Evolutionary conservation across 371 early-diverging fungal genomes (phyloP).

Genomic region (Parasitella parasitica): DNA sequence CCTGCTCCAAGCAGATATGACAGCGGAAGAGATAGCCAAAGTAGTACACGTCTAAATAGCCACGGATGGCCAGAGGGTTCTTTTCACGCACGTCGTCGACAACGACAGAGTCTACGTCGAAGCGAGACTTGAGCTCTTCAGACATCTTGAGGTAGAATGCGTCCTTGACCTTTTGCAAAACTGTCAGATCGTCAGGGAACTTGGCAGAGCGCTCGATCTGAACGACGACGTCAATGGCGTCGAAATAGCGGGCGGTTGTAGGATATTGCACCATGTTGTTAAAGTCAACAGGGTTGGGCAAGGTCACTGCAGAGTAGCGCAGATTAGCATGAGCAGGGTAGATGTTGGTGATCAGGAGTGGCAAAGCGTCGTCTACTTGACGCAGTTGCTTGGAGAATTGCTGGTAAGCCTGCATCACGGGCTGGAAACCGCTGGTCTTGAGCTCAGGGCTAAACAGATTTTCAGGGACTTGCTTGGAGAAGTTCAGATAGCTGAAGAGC

Average conservation of each 20-base stretch:
- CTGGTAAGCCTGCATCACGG: conserved; percentile 69
- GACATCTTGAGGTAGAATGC: conserved; percentile 81
- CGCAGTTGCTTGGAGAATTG: conserved; percentile 68
- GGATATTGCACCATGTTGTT: conserved; percentile 40
- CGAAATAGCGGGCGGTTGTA: conserved; percentile 62
- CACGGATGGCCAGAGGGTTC: conserved; percentile 49
- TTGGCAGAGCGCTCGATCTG: conserved; percentile 81
- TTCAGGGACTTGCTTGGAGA: conserved; percentile 47
- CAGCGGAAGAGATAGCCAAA: conserved; percentile 76
- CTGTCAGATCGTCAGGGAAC: conserved; percentile 89
- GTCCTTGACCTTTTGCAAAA: conserved; percentile 87
- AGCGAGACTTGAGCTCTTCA: conserved; percentile 45
- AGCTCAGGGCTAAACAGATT: conserved; percentile 51
- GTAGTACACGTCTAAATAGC: conserved; percentile 70
- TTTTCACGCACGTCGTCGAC: conserved; percentile 47
- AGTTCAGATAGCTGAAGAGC: conserved; percentile 57
- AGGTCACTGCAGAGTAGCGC: conserved; percentile 73
- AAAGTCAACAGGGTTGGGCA: conserved; percentile 76
- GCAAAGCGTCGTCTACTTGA: conserved; percentile 69
- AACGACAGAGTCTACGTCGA: conserved; percentile 34
- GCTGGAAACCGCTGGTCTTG: conserved; percentile 64
- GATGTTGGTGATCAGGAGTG: conserved; percentile 73
- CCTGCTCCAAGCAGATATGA: conserved; percentile 71
- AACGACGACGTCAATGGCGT: conserved; percentile 76
- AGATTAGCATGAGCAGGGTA: conserved; percentile 66